Evolutionary conservation across 1,284 basidiomycete species (phyloP), one percentile per base, ranked within the genome.

Genomic region (Ustilago cynodontis): DNA sequence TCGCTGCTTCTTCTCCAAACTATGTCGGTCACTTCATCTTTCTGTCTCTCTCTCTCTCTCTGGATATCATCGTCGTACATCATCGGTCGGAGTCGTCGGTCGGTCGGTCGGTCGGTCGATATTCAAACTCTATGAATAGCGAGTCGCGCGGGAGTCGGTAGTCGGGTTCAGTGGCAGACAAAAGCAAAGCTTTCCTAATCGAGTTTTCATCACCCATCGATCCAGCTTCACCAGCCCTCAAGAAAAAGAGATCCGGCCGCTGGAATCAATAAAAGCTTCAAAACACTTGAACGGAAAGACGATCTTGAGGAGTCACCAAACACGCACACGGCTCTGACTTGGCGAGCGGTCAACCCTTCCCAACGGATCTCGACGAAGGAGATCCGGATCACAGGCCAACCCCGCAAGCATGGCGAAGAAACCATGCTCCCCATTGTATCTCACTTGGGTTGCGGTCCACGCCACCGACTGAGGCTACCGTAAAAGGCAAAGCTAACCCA

Each of bases 241-340:
- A 39, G 20, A 39, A 14, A 33, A 47, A 39, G 29, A 39, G 8
- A 33, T 16, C 52, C 51, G 61, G 47, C n/a, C 28, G 50, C 49
- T 65, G 69, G n/a, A 72, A 67, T 66, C 64, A 58, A 49, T 53
- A 69, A 43, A 53, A 62, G 64, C 64, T 72, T 67, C 70, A 72
- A 63, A 56, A 63, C 6, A 72, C 7, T 56, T 33, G 59, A n/a
- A 56, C 57, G 57, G 67, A 55, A 69, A 72, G 70, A 66, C 52
- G 52, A 51, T 59, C 63, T 66, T 71, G 56, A 54, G 59, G 56
- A 54, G 59, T 29, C 39, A 58, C 72, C 63, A 65, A 71, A 71
- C 60, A 59, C 74, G 69, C 74, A 77, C 74, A 77, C 74, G 74
- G 65, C 74, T 65, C 65, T 69, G 74, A 77, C 74, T 77, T 59